Conservation (phyloP, 1,139 yeast genomes). For the Zygosaccharomyces sapae region DNA sequence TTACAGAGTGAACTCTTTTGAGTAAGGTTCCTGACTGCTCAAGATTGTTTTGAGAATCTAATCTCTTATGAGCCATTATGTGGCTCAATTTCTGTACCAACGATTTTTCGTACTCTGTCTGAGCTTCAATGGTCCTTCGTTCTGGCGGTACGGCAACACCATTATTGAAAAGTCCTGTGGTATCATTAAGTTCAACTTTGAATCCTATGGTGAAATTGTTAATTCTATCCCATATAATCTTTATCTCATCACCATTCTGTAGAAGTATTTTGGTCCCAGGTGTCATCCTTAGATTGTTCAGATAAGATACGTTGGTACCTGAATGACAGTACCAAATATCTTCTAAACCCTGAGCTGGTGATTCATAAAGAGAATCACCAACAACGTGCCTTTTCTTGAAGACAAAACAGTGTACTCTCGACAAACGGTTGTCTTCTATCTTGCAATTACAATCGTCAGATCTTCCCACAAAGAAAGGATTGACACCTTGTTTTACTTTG, state of each 20-base stretch:
- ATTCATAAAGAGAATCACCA: conserved; percentile 51
- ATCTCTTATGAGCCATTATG: conserved; percentile 24
- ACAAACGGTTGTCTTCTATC: conserved; percentile 69
- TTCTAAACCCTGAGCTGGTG: conserved; percentile 63
- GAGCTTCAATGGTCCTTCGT: conserved; percentile 19
- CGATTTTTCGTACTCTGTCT: conserved; percentile 27
- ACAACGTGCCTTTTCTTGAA: conserved; percentile 57
- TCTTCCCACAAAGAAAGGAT: conserved; percentile 63
- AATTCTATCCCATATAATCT: conserved; percentile 58
- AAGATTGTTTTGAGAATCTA: conserved; percentile 6
- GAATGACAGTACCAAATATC: conserved; percentile 80
- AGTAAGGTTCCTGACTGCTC: conserved; percentile 12
- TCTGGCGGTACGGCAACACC: conserved; percentile 27
- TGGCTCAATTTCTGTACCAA: conserved; percentile 24
- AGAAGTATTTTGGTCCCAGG: conserved; percentile 59
- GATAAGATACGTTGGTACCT: conserved; percentile 74
- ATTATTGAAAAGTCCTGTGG: conserved; percentile 53
- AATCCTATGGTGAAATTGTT: conserved; percentile 52
- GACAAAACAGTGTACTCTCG: conserved; percentile 77
- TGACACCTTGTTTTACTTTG: conserved; percentile 56
- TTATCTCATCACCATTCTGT: conserved; percentile 60
- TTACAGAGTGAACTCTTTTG: conserved; percentile 27
- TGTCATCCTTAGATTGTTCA: conserved; percentile 58
- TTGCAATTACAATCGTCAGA: conserved; percentile 54
- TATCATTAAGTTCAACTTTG: conserved; percentile 48